Evolutionary conservation across 768 basidiomycete species (phyloP).

Genomic region (Stropharia rugosoannulata): DNA sequence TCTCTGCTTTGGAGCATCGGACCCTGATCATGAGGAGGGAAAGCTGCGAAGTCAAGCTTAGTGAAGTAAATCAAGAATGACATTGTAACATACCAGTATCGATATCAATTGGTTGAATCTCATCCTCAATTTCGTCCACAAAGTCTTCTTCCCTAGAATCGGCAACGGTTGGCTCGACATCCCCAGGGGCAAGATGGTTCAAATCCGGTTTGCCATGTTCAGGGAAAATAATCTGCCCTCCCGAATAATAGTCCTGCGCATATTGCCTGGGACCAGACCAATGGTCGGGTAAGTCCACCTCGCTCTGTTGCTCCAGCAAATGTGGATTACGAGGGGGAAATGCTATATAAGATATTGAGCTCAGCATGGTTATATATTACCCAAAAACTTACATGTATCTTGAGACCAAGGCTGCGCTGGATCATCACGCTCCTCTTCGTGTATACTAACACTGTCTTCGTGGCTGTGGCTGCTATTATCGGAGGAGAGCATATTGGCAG

Average conservation of each 20-base stretch:
- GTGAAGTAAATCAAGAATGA: background rate
- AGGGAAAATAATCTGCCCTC: constrained; percentile 33
- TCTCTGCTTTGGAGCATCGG: constrained; percentile 11
- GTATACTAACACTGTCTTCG: background rate
- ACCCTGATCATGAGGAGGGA: constrained; percentile 11
- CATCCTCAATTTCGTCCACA: constrained; percentile 19
- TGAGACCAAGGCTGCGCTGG: constrained; percentile 8
- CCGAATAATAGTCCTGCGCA: constrained; percentile 38
- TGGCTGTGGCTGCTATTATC: background rate
- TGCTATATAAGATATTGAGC: constrained; percentile 2
- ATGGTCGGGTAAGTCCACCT: constrained; percentile 29
- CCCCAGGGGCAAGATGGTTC: constrained; percentile 24
- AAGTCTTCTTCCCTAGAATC: constrained; percentile 5
- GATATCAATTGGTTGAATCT: constrained; percentile 7
- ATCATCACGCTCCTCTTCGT: background rate
- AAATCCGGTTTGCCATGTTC: constrained; percentile 14
- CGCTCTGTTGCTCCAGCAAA: background rate
- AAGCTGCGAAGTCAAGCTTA: constrained; percentile 12
- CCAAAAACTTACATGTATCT: constrained; percentile 12
- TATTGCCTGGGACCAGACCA: constrained; percentile 31
- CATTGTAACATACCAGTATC: constrained; percentile 10
- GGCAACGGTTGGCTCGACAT: constrained; percentile 5
- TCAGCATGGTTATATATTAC: background rate
- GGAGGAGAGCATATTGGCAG: too few species aligned
- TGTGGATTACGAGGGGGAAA: constrained; percentile 14